These are phyloP conservation scores for Polymyxa betae DNA, from an alignment of 208 protist genomes.

Conservation along the genomic window DNA sequence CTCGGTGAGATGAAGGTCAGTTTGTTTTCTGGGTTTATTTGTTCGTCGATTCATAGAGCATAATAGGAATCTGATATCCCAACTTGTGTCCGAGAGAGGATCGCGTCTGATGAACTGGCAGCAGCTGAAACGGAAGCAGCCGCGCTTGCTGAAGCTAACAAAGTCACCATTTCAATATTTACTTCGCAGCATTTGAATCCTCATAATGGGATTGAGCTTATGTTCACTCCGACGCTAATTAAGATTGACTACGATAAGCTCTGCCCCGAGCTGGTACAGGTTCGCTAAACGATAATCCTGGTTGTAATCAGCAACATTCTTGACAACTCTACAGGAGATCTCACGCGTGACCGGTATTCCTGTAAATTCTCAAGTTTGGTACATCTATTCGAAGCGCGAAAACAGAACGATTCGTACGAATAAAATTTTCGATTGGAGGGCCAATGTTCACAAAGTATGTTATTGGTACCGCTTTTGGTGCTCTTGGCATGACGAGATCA, in stretches of 20 bases:
- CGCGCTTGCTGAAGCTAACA: constrained; percentile 31
- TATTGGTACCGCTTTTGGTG: neutral
- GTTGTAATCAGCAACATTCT: neutral
- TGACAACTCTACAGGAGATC: constrained; percentile 14
- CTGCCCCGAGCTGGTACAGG: neutral
- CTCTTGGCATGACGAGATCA: neutral
- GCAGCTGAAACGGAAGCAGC: constrained; percentile 58
- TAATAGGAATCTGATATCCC: constrained; percentile 51
- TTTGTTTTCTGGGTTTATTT: neutral
- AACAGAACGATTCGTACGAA: constrained; percentile 9
- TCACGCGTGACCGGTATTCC: neutral
- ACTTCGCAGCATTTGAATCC: neutral
- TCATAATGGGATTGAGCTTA: neutral
- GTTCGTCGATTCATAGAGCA: neutral
- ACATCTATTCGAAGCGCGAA: constrained; percentile 40
- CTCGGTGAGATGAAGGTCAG: constrained; percentile 54
- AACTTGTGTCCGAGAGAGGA: constrained; percentile 47
- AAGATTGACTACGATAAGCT: constrained; percentile 1
- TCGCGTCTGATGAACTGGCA: constrained; percentile 55
- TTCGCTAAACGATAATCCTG: neutral
- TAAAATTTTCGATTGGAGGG: constrained; percentile 21
- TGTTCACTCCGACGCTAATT: neutral
- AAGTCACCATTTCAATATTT: constrained; percentile 26
- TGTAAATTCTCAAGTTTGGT: neutral
- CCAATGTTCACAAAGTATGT: neutral